Percentiles rank a stretch among this genome's conserved stretches.
phyloP scores from a whole-genome alignment of 2,329 filamentous ascomycete species.

The Tolypocladium ophioglossoides region DNA sequence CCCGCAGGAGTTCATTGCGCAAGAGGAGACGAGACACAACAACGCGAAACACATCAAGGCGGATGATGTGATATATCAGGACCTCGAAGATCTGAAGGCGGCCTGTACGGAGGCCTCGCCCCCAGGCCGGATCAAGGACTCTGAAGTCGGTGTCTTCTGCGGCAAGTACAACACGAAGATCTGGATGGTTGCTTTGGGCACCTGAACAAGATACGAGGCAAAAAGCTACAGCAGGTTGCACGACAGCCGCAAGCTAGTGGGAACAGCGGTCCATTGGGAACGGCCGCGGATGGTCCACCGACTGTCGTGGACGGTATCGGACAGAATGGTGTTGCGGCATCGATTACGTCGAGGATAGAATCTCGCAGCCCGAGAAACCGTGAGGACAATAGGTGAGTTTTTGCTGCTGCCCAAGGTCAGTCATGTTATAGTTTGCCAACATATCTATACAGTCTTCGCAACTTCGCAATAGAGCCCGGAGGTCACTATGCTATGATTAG shows the following conservation, averaged over 20 bases:
- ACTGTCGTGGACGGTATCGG: neutral
- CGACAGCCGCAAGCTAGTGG: neutral
- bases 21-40: constrained; percentile 26
- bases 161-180: constrained; percentile 79
- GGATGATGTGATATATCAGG: constrained; percentile 22
- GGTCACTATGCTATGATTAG: neutral
- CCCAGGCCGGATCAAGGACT: constrained; percentile 44
- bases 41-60: constrained; percentile 17
- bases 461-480: neutral
- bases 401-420: neutral
- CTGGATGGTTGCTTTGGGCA: constrained; percentile 72
- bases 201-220: constrained; percentile 59
- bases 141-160: constrained; percentile 88
- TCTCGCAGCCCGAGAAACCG: neutral
- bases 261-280: neutral
- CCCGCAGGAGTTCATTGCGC: constrained; percentile 30
- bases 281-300: neutral
- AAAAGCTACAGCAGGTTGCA: constrained; percentile 29
- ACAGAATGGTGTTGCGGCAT: neutral
- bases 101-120: constrained; percentile 64
- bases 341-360: neutral
- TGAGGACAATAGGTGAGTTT: neutral
- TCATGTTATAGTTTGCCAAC: neutral
- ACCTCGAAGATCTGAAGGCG: constrained; percentile 65
- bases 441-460: neutral